These are phyloP conservation scores for Pythium aphanidermatum DNA, from an alignment of 352 stramenopile genomes.

Conservation along the genomic window DNA sequence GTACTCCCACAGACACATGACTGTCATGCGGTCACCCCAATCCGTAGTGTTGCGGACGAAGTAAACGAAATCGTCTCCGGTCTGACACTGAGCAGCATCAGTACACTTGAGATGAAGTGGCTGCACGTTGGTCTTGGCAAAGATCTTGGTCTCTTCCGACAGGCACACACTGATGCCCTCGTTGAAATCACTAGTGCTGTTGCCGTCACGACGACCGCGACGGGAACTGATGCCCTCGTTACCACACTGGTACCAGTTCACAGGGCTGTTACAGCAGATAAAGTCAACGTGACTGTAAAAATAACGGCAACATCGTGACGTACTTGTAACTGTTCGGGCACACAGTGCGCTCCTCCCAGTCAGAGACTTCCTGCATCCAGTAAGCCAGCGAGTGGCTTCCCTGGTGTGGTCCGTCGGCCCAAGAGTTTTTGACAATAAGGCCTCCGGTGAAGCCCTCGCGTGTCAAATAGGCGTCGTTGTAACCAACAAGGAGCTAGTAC, in stretches of 20 bases:
- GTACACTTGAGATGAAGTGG: constrained; percentile 62
- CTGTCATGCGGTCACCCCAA: constrained; percentile 76
- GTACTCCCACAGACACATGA: constrained; percentile 83
- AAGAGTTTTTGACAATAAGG: constrained; percentile 77
- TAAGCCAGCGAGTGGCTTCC: constrained; percentile 72
- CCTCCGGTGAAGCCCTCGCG: constrained; percentile 70
- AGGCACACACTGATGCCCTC: constrained; percentile 50
- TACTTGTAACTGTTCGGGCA: constrained; percentile 82
- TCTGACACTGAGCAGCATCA: constrained; percentile 44
- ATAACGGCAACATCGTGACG: background rate
- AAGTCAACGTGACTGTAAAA: background rate
- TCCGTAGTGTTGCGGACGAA: constrained; percentile 78
- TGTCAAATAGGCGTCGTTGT: constrained; percentile 70
- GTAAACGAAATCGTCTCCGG: constrained; percentile 56
- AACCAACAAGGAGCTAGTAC: constrained; percentile 63
- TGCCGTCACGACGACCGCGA: constrained; percentile 21
- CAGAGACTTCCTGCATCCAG: constrained; percentile 77
- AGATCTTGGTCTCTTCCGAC: constrained; percentile 56
- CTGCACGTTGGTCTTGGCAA: constrained; percentile 67
- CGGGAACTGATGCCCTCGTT: constrained; percentile 42
- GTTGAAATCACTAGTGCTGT: constrained; percentile 39
- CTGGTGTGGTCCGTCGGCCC: constrained; percentile 50
- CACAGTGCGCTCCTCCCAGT: constrained; percentile 74
- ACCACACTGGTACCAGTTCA: constrained; percentile 80
- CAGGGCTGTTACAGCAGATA: constrained; percentile 32